Evolutionary conservation across 2,329 filamentous ascomycete species (phyloP).

Genomic region (Juglanconis oblonga): DNA sequence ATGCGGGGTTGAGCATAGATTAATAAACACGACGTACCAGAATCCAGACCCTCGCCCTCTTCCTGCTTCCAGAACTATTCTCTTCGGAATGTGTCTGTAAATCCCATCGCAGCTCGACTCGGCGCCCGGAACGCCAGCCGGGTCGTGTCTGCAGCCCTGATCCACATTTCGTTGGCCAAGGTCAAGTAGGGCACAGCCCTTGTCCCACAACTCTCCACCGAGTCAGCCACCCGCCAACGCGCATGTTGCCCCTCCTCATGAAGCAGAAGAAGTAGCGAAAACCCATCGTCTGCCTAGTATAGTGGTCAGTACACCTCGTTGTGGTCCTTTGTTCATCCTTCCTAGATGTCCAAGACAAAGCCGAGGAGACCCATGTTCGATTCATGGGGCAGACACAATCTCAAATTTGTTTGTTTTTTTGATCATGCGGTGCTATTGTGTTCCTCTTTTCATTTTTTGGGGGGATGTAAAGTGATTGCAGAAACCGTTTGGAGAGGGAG

Average conservation of each 20-base stretch:
- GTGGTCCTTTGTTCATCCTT: not conserved
- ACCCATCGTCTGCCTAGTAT: constrained; percentile 5
- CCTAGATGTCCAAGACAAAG: not conserved
- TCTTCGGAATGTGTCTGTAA: too few relatives aligned
- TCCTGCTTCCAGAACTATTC: too few relatives aligned
- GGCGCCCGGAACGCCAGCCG: too few relatives aligned
- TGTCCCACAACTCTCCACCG: too few relatives aligned
- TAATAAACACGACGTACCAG: too few relatives aligned
- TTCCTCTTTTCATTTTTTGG: not conserved
- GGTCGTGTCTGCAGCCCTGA: too few relatives aligned
- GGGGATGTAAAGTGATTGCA: not conserved
- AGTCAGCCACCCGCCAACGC: not conserved
- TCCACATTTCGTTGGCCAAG: too few relatives aligned
- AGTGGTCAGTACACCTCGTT: constrained; percentile 2
- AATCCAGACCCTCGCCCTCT: too few relatives aligned
- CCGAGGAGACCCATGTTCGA: constrained; percentile 8
- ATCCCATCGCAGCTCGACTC: too few relatives aligned
- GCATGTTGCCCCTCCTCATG: not conserved
- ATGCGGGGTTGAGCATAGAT: too few relatives aligned
- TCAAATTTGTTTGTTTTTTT: not conserved
- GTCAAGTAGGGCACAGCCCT: too few relatives aligned
- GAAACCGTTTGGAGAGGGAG: too few relatives aligned
- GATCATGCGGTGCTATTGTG: not conserved
- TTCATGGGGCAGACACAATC: constrained; percentile 3
- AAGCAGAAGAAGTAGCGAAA: not conserved